Base-by-base conservation (phyloP, 2,329 filamentous ascomycete species). In the Ceratocystis papillata region DNA sequence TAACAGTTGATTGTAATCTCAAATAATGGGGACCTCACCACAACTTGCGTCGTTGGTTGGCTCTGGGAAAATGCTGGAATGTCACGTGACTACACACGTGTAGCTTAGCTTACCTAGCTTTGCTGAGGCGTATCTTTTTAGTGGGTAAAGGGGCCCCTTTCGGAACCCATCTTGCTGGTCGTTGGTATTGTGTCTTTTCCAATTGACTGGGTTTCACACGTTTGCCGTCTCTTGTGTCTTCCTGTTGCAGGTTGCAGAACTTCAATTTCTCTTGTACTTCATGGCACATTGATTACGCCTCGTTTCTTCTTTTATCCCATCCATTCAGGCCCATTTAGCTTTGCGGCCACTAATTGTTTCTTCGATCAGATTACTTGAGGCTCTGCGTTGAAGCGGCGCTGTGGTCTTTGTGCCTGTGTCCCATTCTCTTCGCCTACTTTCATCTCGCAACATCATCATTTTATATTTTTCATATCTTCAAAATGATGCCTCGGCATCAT, bases 401-500 rank as follows among this genome's bases (percentile, higher is more conserved):
- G 55, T 59, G 5, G 28, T 59, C 28, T 59, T 17, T 20, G 55
- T n/a, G 33, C 44, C 44, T 50, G 46, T 63, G 30, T 63, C 45
- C 61, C 20, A 33, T 48, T 25, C 50, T 45, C 59, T 53, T 44
- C 37, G 37, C 37, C 10, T 12, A 15, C 37, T 41, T 41, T 41
- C 20, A 50, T 50, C 37, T 41, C 50, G 28, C 65, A 30, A 61
- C 45, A 33, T 60, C 30, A 22, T 41, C 22, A 66, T 37, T 6
- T 41, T 4, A 41, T 41, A 41, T 15, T 28, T 41, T 4, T 8
- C 28, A 7, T 20, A 37, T 70, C 74, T 78, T 77, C 75, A 86
- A 85, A 79, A 88, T 87, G 85, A 91, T 94, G 85, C 89, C 93
- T 75, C 85, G 90, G 79, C 90, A 96, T 81, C 83, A 88, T 74